Evolutionary conservation across 2,329 filamentous ascomycete genomes (phyloP), one percentile per base, ranked within the genome.

Genomic region (Fusarium euwallaceae): DNA sequence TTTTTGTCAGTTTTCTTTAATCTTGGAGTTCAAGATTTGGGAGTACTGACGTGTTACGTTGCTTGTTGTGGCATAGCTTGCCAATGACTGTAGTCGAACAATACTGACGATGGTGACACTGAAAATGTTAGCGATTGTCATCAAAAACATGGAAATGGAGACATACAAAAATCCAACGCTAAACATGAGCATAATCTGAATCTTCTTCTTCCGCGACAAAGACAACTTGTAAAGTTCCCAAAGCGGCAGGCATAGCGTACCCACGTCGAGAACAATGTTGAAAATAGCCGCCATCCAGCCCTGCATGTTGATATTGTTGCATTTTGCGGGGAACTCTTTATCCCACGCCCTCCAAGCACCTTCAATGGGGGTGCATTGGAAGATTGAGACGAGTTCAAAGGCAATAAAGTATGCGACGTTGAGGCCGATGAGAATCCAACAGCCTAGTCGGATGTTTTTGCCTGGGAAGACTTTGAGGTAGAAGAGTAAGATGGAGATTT

Each of bases 261-360:
- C 84, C 6, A 88, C 2, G 70, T 90, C 88, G 16, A 87, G 78
- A 1, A 79, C 73, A 45, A 90, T 89, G 63, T 86, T 86, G 37
- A 87, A 81, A n/a, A 78, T 82, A 0, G 87, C 88, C 10, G 86
- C 85, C 36, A 84, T 81, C 86, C 87, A 90, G 2, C 80, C 84
- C 16, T 88, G 81, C 1, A 81, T 78, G 69, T 87, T 88, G 67
- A 86, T 79, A 56, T 87, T 82, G 55, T 87, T 80, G 74, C 88
- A 90, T 4, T 72, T 79, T 1, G 88, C 88, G 0, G 73, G 27
- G 37, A 83, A 81, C 64, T 84, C 79, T 2, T 82, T 83, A 41
- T 87, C 84, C 87, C 87, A 90, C 3, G 79, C 78, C 0, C 78
- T 83, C 88, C 88, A 90, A 71, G 85, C 86, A 41, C 82, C 85